Evolutionary conservation across 768 basidiomycete genomes (phyloP).

Genomic region (Podaxis pistillaris): DNA sequence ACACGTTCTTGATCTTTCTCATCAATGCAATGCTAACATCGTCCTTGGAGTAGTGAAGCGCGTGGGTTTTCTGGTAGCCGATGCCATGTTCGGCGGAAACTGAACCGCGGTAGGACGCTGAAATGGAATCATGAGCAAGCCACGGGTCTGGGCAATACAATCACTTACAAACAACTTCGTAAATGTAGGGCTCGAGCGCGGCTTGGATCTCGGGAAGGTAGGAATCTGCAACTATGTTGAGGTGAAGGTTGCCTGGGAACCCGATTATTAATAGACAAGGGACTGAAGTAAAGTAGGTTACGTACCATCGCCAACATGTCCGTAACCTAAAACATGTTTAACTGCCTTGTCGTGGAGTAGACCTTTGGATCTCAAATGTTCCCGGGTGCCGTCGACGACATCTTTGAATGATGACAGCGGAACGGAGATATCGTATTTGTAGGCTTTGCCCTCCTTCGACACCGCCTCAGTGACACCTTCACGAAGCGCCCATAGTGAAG

Average conservation of each 20-base stretch:
- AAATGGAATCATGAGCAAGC: background rate
- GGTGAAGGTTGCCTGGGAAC: slow-evolving; percentile 79
- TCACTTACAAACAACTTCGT: slow-evolving; percentile 53
- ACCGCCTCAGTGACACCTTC: slow-evolving; percentile 92
- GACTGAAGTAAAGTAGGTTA: slow-evolving; percentile 9
- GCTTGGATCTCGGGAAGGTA: slow-evolving; percentile 84
- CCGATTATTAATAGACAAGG: slow-evolving; percentile 2
- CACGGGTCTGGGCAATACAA: background rate
- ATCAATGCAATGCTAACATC: slow-evolving; percentile 81
- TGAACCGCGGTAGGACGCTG: slow-evolving; percentile 81
- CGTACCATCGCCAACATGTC: slow-evolving; percentile 95
- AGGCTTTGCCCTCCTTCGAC: slow-evolving; percentile 90
- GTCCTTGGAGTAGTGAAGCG: slow-evolving; percentile 84
- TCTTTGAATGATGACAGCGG: slow-evolving; percentile 84
- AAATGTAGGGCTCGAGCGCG: slow-evolving; percentile 92
- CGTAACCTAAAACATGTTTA: slow-evolving; percentile 87
- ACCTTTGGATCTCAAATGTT: slow-evolving; percentile 66
- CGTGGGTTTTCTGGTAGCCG: slow-evolving; percentile 92
- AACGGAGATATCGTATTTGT: slow-evolving; percentile 96
- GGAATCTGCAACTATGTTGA: slow-evolving; percentile 83
- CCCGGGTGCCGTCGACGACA: slow-evolving; percentile 79
- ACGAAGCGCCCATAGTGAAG: slow-evolving; percentile 86
- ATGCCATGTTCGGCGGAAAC: slow-evolving; percentile 98
- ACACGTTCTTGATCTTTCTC: slow-evolving; percentile 84
- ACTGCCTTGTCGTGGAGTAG: slow-evolving; percentile 72